Evolutionary conservation across 148 eudicot species (phyloP), one percentile per base, ranked within the genome.

Genomic region (Arbutus unedo): DNA sequence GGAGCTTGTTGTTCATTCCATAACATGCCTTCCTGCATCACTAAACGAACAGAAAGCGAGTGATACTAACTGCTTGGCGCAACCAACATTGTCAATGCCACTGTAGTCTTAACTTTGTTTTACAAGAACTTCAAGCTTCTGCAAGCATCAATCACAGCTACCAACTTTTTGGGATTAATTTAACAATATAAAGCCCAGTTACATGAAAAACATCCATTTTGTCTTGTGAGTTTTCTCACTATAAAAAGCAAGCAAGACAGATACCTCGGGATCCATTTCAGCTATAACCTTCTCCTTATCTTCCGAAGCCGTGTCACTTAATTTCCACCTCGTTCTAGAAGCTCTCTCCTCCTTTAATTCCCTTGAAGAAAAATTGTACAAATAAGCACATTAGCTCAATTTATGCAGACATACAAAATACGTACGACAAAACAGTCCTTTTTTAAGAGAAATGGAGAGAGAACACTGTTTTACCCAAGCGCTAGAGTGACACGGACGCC

Each of bases 181-280:
- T 10, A 55, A 6, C n/a, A 8, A 15, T 66, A 74, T 14, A 19
- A 67, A 0, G 21, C 70, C 78, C 9, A 11, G 21, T 21, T 49
- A 62, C 16, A 80, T 31, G 15, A 6, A n/a, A 47, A 66, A 79
- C 21, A 31, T n/a, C 19, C 51, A 4, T 21, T 50, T 77, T 41
- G 18, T 53, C 3, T 56, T 23, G 4, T 48, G 44, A 48, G 45
- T 60, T 60, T 21, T 44, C 59, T 77, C 18, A 55, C 13, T 25
- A 16, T 3, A 81, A 54, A 45, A 43, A 71, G 44, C 21, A 56
- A 48, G 25, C 2, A 49, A 54, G 23, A 78, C 55, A n/a, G 57
- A 25, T 91, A 93, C 99, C 95, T 90, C 90, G 38, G 93, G 93
- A 82, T 96, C 98, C 85, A 94, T 87, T 85, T 85, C 90, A 47